These are phyloP conservation scores for Raffaelea arxii DNA, from an alignment of 2,329 filamentous ascomycete species.

Conservation along the genomic window DNA sequence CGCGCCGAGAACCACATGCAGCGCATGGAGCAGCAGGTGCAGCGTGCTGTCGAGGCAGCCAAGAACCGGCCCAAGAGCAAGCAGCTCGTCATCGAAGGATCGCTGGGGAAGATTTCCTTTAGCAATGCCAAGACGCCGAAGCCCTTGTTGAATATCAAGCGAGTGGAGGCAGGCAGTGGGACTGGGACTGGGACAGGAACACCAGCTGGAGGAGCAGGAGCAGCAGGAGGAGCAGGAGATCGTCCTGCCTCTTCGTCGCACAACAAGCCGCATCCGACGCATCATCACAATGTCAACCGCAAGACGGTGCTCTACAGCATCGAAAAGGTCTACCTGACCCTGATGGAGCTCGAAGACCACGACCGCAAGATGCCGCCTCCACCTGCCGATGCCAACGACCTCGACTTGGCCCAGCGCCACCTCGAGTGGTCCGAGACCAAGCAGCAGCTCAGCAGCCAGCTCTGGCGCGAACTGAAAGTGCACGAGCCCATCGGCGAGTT, in stretches of 20 bases:
- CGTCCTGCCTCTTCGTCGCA: conserved; percentile 42
- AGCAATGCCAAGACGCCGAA: conserved; percentile 98
- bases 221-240: conserved; percentile 38
- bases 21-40: conserved; percentile 98
- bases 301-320: conserved; percentile 80
- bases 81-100: conserved; percentile 91
- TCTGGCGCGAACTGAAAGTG: conserved; percentile 85
- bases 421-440: conserved; percentile 70
- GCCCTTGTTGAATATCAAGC: conserved; percentile 90
- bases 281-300: conserved; percentile 53
- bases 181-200: too few species aligned
- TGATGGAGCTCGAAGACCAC: conserved; percentile 94
- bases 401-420: conserved; percentile 62
- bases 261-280: conserved; percentile 17
- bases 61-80: conserved; percentile 98
- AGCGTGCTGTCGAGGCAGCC: conserved; percentile 90
- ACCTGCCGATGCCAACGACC: conserved; percentile 52
- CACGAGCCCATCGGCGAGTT: conserved; percentile 79
- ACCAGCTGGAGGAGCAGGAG: too few species aligned
- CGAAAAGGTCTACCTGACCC: conserved; percentile 73
- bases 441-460: conserved; percentile 61
- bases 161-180: conserved; percentile 49
- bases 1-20: conserved; percentile 95
- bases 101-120: conserved; percentile 95
- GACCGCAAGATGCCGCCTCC: conserved; percentile 65